These are phyloP conservation scores for Mesembryanthemum crystallinum DNA, from an alignment of 148 eudicot species.

Conservation along the genomic window DNA sequence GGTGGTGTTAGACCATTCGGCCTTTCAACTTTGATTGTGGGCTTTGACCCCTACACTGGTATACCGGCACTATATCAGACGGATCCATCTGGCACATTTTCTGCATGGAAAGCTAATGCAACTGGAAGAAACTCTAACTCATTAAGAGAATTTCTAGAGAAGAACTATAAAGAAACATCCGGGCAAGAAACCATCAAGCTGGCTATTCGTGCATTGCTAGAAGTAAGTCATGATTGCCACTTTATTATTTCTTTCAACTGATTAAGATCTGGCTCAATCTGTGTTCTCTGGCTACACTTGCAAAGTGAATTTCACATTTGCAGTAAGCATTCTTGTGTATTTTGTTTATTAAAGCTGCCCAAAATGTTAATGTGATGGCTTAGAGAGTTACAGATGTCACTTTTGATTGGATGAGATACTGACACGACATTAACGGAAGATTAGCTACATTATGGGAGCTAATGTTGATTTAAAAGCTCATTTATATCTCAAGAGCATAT, in stretches of 20 bases:
- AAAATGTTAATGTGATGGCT: background rate
- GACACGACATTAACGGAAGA: background rate
- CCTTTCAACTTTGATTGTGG: slow-evolving; percentile 96
- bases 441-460: background rate
- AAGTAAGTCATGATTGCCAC: slow-evolving; percentile 42
- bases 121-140: slow-evolving; percentile 99
- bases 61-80: slow-evolving; percentile 92
- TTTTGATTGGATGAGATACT: background rate
- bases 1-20: slow-evolving; percentile 99
- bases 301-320: background rate
- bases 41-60: slow-evolving; percentile 84
- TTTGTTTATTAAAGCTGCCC: background rate
- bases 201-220: slow-evolving; percentile 92
- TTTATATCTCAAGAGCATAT: background rate
- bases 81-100: slow-evolving; percentile 98
- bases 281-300: background rate
- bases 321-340: background rate
- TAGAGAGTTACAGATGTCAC: background rate
- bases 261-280: background rate
- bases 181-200: slow-evolving; percentile 92
- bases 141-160: slow-evolving; percentile 83
- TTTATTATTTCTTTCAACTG: slow-evolving; percentile 5
- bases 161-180: slow-evolving; percentile 92
- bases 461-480: background rate
- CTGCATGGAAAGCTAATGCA: slow-evolving; percentile 99